Base-by-base conservation (phyloP, 2,329 filamentous ascomycete species). In the Fusarium pilosicola region DNA sequence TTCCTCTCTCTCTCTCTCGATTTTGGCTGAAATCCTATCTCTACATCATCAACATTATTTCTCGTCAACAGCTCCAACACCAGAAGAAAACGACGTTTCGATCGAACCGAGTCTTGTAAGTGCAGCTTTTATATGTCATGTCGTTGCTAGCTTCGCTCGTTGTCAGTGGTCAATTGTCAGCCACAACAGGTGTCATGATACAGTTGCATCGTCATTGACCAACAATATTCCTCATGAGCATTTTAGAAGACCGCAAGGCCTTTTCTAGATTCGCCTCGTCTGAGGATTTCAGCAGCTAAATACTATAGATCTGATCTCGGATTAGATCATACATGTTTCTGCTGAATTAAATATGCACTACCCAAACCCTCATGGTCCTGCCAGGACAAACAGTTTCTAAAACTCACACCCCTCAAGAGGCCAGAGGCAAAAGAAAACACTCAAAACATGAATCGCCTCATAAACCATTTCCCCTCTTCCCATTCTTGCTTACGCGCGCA, bases 131-230 rank as follows among this genome's bases (percentile, higher is more conserved):
- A 24, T 36, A 58, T 68, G 42, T 67, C 61, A 68, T 52, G 36
- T 24, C 57, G 45, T 51, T 34, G 22, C 48, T 68, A 68, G 71
- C 54, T 65, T 61, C 52, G 61, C 67, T 62, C 56, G 39, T 30
- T 44, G 39, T 68, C 38, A 68, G 63, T 62, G 46, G 46, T 62
- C 62, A 45, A 60, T 56, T 68, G 46, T 70, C 62, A 74, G 71
- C 71, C 71, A 74, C 71, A 74, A 46, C 48, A 68, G 57, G 28
- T 67, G 71, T 44, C 65, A 68, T 51, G 57, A 68, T 72, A 51
- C 30, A 54, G 41, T 30, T 41, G 57, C 41, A 56, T 74, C 68
- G 71, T 72, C 71, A 72, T 74, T 62, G 71, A 74, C 71, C 71
- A 74, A 69, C 66, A 64, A 74, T 61, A 69, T 57, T 59, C 32